A percentile compares a stretch with the other conserved stretches of the same genome.
These are phyloP conservation scores for Penicillium riverlandense DNA, from an alignment of 495 filamentous ascomycete species.

Conservation along the genomic window DNA sequence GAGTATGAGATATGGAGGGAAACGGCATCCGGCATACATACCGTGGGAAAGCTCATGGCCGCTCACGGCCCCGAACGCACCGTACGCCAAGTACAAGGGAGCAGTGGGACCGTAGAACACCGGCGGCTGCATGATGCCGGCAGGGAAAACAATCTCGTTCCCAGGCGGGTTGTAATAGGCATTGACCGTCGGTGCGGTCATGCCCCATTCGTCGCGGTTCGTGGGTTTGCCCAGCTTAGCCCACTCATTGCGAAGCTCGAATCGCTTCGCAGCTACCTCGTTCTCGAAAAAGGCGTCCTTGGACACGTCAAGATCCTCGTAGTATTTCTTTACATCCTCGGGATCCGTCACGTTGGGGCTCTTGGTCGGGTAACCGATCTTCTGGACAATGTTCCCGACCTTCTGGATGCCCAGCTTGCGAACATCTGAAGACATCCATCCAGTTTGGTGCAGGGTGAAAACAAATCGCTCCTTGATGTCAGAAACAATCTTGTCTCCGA, in stretches of 20 bases:
- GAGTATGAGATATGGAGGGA: no score
- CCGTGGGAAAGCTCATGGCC: slow-evolving; percentile 69
- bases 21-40: slow-evolving; percentile 8
- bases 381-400: slow-evolving; percentile 63
- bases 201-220: slow-evolving; percentile 54
- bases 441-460: slow-evolving; percentile 47
- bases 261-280: slow-evolving; percentile 40
- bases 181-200: slow-evolving; percentile 56
- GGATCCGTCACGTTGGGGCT: slow-evolving; percentile 57
- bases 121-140: slow-evolving; percentile 67
- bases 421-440: slow-evolving; percentile 65
- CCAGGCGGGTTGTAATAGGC: slow-evolving; percentile 58
- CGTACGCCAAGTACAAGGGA: slow-evolving; percentile 61
- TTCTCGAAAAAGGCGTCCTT: slow-evolving; percentile 55
- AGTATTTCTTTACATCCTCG: slow-evolving; percentile 50
- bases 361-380: slow-evolving; percentile 66
- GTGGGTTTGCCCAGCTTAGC: slow-evolving; percentile 52
- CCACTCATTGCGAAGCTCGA: slow-evolving; percentile 45
- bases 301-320: slow-evolving; percentile 46
- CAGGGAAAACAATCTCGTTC: slow-evolving; percentile 67
- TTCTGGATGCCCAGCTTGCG: slow-evolving; percentile 57
- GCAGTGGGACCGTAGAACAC: slow-evolving; percentile 55
- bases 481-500: slow-evolving; percentile 62
- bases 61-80: slow-evolving; percentile 62
- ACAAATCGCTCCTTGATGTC: slow-evolving; percentile 62